Conservation (phyloP, 768 basidiomycete genomes). For the Chalciporus pseudorubinellus region DNA sequence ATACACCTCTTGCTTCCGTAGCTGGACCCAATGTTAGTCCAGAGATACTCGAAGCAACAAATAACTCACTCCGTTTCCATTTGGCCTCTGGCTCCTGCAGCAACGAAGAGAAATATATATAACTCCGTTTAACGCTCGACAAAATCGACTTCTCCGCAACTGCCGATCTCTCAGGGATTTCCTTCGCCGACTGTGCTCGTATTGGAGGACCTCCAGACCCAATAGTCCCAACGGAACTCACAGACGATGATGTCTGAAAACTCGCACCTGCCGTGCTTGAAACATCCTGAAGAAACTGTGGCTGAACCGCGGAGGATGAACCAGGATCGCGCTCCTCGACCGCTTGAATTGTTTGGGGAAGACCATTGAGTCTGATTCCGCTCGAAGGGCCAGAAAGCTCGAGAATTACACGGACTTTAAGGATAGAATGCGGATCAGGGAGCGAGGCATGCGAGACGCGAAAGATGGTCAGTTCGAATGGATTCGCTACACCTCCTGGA, state of each 20-base stretch:
- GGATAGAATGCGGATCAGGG: conserved; percentile 68
- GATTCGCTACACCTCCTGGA: conserved; percentile 30
- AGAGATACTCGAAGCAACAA: neutral
- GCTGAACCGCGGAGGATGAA: conserved; percentile 40
- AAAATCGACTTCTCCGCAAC: conserved; percentile 81
- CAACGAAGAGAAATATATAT: conserved; percentile 96
- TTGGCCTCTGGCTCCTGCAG: conserved; percentile 98
- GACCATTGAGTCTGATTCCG: conserved; percentile 84
- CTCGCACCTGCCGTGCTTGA: conserved; percentile 67
- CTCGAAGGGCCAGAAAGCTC: conserved; percentile 77
- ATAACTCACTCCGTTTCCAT: conserved; percentile 78
- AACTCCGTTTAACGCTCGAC: conserved; percentile 84
- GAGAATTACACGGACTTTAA: conserved; percentile 77
- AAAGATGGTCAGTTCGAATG: conserved; percentile 55
- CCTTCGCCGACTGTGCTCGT: conserved; percentile 35
- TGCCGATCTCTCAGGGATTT: conserved; percentile 47
- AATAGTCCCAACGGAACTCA: conserved; percentile 47
- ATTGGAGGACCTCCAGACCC: conserved; percentile 32
- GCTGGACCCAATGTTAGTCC: conserved; percentile 39
- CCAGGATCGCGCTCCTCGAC: conserved; percentile 67
- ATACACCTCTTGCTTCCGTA: conserved; percentile 85
- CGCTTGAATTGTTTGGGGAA: conserved; percentile 64
- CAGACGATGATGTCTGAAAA: conserved; percentile 63
- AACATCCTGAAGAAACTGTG: conserved; percentile 65
- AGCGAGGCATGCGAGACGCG: conserved; percentile 71